These are phyloP conservation scores for Botrytis deweyae DNA, from an alignment of 2,329 filamentous ascomycete species.

Conservation along the genomic window DNA sequence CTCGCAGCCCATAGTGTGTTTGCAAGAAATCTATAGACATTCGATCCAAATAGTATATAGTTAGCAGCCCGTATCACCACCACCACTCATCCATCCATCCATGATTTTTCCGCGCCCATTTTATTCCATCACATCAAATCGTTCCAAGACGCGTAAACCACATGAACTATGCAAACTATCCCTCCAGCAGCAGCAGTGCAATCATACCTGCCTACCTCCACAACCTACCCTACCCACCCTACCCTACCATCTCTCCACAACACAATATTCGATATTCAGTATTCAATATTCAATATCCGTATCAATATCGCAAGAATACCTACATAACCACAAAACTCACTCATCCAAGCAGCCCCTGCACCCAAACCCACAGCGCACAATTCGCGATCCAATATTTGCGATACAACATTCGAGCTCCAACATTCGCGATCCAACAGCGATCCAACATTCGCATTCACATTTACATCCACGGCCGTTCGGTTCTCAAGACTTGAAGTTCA, in stretches of 20 bases:
- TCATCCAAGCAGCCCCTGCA: too few species aligned
- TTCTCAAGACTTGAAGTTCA: too few species aligned
- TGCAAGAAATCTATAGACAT: neutral
- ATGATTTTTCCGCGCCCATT: neutral
- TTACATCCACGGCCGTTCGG: too few species aligned
- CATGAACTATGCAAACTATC: neutral
- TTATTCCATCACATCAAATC: neutral
- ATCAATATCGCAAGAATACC: neutral
- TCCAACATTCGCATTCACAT: too few species aligned
- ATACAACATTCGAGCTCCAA: too few species aligned
- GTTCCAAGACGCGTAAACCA: neutral
- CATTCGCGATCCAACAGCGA: too few species aligned
- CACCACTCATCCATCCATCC: neutral
- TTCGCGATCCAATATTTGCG: too few species aligned
- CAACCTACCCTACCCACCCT: neutral
- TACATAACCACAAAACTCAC: too few species aligned
- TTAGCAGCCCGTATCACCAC: neutral
- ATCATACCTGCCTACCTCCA: too few species aligned
- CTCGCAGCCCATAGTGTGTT: neutral
- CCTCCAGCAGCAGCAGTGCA: neutral
- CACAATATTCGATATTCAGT: neutral
- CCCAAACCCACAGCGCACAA: too few species aligned
- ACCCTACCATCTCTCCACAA: neutral
- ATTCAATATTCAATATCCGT: rapidly evolving
- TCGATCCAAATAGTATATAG: neutral